Evolutionary conservation across 495 filamentous ascomycete species (phyloP).

Genomic region (Trichoderma orchidacearum): DNA sequence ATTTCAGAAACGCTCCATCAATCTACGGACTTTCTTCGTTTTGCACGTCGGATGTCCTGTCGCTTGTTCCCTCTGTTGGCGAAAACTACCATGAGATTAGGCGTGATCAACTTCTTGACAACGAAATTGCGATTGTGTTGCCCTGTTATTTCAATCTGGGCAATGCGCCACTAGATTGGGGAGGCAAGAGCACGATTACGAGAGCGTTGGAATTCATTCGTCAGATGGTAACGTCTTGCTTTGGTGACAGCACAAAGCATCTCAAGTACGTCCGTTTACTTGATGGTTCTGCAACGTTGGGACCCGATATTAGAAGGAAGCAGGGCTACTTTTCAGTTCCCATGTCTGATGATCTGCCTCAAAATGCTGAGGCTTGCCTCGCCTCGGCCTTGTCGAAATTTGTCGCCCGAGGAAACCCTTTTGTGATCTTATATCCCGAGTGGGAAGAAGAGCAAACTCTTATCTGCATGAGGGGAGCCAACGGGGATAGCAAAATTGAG

Average conservation of each 20-base stretch:
- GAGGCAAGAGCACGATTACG: not conserved
- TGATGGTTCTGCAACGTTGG: not conserved
- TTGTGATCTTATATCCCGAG: not conserved
- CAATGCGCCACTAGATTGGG: not conserved
- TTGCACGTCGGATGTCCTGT: not conserved
- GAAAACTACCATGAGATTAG: not conserved
- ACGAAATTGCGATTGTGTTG: not conserved
- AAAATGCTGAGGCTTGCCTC: not conserved
- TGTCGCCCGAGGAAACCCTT: not conserved
- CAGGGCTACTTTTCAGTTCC: not conserved
- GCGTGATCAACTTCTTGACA: not conserved
- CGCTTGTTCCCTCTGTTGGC: not conserved
- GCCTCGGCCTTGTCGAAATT: not conserved
- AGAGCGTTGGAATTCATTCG: not conserved
- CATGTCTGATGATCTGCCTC: not conserved
- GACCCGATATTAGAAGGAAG: not conserved
- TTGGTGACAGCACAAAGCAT: not conserved
- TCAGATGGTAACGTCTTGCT: not conserved
- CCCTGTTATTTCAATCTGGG: not conserved
- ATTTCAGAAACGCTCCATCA: not conserved
- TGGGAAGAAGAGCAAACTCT: not conserved
- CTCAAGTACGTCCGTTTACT: not conserved
- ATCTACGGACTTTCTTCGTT: not conserved
- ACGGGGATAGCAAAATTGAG: not conserved
- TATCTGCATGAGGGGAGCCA: not conserved